Percentiles rank a stretch among this genome's conserved stretches.
These are phyloP conservation scores for Penstemon newberryi DNA, from an alignment of 257 asterid genomes.

Conservation along the genomic window DNA sequence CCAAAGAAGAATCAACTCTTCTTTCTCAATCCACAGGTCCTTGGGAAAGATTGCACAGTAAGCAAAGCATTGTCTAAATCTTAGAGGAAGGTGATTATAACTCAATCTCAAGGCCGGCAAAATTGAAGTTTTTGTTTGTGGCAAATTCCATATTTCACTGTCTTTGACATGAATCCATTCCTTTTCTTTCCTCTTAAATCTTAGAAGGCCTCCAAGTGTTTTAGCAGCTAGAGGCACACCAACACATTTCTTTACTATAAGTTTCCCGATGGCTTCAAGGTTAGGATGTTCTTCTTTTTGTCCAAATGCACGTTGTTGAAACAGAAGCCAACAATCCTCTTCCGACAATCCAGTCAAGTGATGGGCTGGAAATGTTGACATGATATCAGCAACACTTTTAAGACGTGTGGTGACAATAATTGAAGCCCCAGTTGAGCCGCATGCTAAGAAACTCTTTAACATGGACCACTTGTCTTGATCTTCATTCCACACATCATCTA, in stretches of 20 bases:
- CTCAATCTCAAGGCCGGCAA: constrained; percentile 35
- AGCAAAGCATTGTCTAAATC: constrained; percentile 35
- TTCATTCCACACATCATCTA: constrained; percentile 45
- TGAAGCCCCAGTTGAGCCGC: constrained; percentile 29
- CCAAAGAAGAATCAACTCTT: constrained; percentile 32
- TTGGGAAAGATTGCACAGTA: constrained; percentile 41
- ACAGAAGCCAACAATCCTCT: constrained; percentile 31
- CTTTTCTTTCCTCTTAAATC: constrained; percentile 27
- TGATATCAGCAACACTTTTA: constrained; percentile 24
- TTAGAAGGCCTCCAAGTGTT: constrained; percentile 32
- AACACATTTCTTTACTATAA: constrained; percentile 30
- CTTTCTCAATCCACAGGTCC: constrained; percentile 15
- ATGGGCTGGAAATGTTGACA: constrained; percentile 29
- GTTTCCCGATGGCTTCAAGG: constrained; percentile 30
- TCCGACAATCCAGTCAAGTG: constrained; percentile 17
- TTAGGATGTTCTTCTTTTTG: background rate
- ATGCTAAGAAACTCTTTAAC: constrained; percentile 9
- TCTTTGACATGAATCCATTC: constrained; percentile 32
- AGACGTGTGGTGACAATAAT: constrained; percentile 36
- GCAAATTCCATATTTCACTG: constrained; percentile 32
- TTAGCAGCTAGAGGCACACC: constrained; percentile 37
- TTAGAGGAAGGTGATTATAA: constrained; percentile 37
- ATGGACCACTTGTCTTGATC: constrained; percentile 35
- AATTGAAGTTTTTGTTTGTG: constrained; percentile 17
- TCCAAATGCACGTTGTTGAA: constrained; percentile 28